Evolutionary conservation across 129 eudicot species (phyloP), one percentile per base, ranked within the genome.

Genomic region (Artemisia annua): DNA sequence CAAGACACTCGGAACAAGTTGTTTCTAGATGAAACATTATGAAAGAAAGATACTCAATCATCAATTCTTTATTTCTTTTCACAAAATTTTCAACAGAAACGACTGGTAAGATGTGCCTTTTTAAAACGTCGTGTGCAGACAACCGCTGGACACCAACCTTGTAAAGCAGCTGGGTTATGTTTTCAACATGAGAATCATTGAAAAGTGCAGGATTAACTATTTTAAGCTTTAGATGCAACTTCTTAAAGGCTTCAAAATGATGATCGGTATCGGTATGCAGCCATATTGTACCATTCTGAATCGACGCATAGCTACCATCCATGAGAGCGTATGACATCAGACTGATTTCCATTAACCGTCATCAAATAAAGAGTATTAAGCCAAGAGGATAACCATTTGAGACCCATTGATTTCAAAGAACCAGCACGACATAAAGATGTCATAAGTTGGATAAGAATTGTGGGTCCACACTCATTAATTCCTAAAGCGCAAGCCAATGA

Each of bases 391-490:
- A 90, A 72, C 97, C 97, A 90, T 30, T 76, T 65, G 52, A 87
- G 46, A 17, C 87, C 94, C 89, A 85, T 74, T 39, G 87, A 78
- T 67, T 80, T 83, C 54, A 90, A 44, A 50, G 80, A 84, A 76
- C 81, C 73, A 1, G 70, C 66, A 71, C 7, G 9, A 7, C 91
- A 79, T 56, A 90, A 71, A 3, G 97, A 85, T 60, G 84, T 48
- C 58, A 87, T 67, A n/a, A 90, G 58, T 63, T 81, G 78, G 55
- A 90, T 62, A 60, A 90, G 77, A 39, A 83, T 60, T 76, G 55
- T 83, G 44, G 94, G 94, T 64, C 94, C 97, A 80, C 84, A 87
- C 55, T 87, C 91, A 73, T 87, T 87, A 43, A 90, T 55, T 11
- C 95, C 97, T 66, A 90, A 70, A 65, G 90, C 84, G 69, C 71